These are phyloP conservation scores for Volvox africanus DNA, from an alignment of 139 green algal species.

Conservation along the genomic window DNA sequence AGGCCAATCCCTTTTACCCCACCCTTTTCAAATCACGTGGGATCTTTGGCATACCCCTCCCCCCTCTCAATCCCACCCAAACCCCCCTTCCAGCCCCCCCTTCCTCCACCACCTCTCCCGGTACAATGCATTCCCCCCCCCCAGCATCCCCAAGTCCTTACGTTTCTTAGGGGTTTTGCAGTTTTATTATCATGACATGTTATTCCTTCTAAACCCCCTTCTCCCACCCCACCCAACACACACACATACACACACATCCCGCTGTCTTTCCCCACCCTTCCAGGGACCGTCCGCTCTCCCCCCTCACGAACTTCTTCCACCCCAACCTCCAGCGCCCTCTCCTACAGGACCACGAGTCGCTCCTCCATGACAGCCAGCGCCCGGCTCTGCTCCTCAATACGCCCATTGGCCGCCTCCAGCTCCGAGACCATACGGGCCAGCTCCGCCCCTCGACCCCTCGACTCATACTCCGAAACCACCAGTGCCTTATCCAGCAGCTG, in stretches of 20 bases:
- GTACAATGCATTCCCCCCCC: too few relatives aligned
- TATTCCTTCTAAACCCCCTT: too few relatives aligned
- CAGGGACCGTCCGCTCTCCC: too few relatives aligned
- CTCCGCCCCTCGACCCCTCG: constrained; percentile 10
- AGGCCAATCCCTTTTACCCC: too few relatives aligned
- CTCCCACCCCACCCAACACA: too few relatives aligned
- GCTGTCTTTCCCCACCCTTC: too few relatives aligned
- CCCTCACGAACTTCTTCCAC: too few relatives aligned
- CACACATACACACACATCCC: background rate
- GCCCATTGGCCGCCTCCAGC: constrained; percentile 27
- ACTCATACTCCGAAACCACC: constrained; percentile 45
- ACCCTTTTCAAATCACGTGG: too few relatives aligned
- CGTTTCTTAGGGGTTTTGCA: too few relatives aligned
- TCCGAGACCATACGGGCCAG: background rate
- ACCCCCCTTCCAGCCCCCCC: background rate
- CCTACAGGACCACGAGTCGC: background rate
- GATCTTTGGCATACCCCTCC: too few relatives aligned
- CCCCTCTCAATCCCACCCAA: background rate
- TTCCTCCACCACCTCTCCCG: background rate
- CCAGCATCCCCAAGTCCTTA: too few relatives aligned
- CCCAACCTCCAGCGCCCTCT: background rate
- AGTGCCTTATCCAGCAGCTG: background rate
- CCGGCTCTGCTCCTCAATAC: constrained; percentile 36
- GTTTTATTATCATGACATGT: too few relatives aligned
- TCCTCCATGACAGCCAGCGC: constrained; percentile 21